A percentile compares a stretch with the other conserved stretches of the same genome.
Conservation (phyloP, 305 asterid genomes). For the Solanum hybrid region DNA sequence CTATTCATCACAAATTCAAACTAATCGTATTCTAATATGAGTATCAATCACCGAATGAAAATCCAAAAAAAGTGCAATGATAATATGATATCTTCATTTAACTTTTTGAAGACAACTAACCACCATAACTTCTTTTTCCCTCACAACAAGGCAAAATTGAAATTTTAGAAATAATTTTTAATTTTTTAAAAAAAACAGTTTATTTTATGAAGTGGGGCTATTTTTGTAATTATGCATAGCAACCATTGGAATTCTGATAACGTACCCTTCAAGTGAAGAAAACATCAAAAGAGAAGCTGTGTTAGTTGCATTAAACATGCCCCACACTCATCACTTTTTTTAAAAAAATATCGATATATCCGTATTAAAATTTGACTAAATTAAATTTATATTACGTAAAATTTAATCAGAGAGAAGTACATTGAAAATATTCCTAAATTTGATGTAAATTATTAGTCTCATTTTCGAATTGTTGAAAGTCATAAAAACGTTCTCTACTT, state of each 20-base stretch:
- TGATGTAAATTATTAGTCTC: no score
- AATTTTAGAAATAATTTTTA: neutral
- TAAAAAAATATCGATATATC: neutral
- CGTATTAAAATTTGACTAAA: fast-evolving
- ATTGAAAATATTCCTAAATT: no score
- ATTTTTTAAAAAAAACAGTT: neutral
- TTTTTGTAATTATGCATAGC: neutral
- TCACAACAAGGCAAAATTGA: neutral
- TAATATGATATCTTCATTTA: neutral
- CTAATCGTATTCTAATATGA: fast-evolving
- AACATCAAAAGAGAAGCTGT: neutral
- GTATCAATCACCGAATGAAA: fast-evolving
- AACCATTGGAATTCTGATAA: neutral
- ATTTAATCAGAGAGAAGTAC: neutral
- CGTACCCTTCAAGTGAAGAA: slow-evolving; percentile 14
- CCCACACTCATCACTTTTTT: neutral
- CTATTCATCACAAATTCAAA: fast-evolving
- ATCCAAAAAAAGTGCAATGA: neutral
- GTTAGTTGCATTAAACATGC: slow-evolving; percentile 7
- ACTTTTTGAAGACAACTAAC: neutral
- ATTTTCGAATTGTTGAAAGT: neutral
- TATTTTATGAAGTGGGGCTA: neutral
- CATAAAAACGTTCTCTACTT: no score
- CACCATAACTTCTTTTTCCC: neutral
- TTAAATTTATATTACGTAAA: neutral